Percentiles rank a stretch among this genome's conserved stretches.
These are phyloP conservation scores for Solanum appendiculatum DNA, from an alignment of 257 asterid genomes.

Conservation along the genomic window DNA sequence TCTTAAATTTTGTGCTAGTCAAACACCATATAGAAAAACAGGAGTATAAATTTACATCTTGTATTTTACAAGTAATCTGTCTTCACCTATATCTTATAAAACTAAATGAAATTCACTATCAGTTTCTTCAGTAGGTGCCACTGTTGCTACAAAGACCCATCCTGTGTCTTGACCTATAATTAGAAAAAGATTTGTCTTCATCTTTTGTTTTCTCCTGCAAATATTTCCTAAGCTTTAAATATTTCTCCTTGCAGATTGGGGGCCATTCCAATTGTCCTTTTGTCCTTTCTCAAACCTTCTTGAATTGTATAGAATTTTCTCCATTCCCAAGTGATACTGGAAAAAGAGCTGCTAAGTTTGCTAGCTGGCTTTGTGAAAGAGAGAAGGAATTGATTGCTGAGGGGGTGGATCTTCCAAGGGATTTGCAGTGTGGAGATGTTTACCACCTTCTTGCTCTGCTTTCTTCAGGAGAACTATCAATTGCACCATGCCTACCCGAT, in stretches of 20 bases:
- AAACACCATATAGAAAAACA: not conserved
- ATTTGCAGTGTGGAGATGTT: conserved; percentile 84
- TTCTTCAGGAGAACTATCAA: conserved; percentile 56
- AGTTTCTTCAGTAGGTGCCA: not conserved
- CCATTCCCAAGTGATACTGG: conserved; percentile 72
- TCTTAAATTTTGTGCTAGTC: not conserved
- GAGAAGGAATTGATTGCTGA: conserved; percentile 62
- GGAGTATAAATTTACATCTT: not conserved
- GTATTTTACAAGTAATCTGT: not conserved
- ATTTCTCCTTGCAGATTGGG: conserved; percentile 62
- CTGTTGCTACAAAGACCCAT: not conserved
- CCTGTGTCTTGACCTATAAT: not conserved
- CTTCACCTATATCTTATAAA: not conserved
- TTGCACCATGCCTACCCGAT: conserved; percentile 62
- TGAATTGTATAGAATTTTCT: conserved; percentile 54
- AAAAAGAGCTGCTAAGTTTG: conserved; percentile 61
- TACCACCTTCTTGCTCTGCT: conserved; percentile 60
- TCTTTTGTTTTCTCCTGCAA: not conserved
- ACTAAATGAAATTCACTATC: not conserved
- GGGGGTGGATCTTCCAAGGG: conserved; percentile 56
- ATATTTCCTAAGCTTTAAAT: not conserved
- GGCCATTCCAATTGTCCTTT: conserved; percentile 56
- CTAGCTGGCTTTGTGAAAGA: conserved; percentile 68
- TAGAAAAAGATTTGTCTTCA: not conserved
- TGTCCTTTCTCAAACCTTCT: conserved; percentile 68